These are phyloP conservation scores for Colletotrichum plurivorum DNA, from an alignment of 2,329 filamentous ascomycete genomes.

Conservation along the genomic window DNA sequence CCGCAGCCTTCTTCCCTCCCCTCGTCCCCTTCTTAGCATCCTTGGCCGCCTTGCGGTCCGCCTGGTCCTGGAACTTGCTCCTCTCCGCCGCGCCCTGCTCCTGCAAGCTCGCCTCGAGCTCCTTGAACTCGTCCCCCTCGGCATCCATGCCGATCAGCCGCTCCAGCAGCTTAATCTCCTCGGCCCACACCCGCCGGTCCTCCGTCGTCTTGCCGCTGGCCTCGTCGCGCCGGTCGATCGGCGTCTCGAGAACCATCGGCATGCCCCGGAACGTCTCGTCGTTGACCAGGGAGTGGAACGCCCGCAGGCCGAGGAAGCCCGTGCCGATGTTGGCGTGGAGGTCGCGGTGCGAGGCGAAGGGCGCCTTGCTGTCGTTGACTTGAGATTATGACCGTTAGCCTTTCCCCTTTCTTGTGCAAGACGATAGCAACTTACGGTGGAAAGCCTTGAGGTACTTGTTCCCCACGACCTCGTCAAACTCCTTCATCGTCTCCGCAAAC, in stretches of 20 bases:
- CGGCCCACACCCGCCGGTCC: conserved; percentile 88
- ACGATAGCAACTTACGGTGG: conserved; percentile 64
- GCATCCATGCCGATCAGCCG: conserved; percentile 87
- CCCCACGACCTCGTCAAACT: conserved; percentile 85
- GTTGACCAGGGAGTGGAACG: conserved; percentile 94
- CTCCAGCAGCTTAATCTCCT: conserved; percentile 95
- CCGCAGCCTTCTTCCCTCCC: conserved; percentile 44
- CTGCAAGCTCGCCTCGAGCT: conserved; percentile 75
- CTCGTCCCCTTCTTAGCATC: conserved; percentile 62
- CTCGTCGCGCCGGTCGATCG: conserved; percentile 78
- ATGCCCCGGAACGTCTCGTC: conserved; percentile 80
- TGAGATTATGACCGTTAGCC: conserved; percentile 11
- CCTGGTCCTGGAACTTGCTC: conserved; percentile 82
- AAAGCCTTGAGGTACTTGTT: conserved; percentile 85
- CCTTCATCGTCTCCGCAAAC: conserved; percentile 79
- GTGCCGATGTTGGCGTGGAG: conserved; percentile 97
- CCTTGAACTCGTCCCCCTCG: conserved; percentile 79
- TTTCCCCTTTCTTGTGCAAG: no score
- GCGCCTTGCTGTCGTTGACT: conserved; percentile 96
- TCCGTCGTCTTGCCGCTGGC: conserved; percentile 77
- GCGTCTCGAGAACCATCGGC: conserved; percentile 97
- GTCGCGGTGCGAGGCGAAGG: conserved; percentile 84
- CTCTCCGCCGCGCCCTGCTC: conserved; percentile 79
- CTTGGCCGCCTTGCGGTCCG: conserved; percentile 79
- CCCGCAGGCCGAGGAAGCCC: conserved; percentile 89